These are phyloP conservation scores for Coniochaeta sp. DNA, from an alignment of 2,329 filamentous ascomycete genomes.

Conservation along the genomic window DNA sequence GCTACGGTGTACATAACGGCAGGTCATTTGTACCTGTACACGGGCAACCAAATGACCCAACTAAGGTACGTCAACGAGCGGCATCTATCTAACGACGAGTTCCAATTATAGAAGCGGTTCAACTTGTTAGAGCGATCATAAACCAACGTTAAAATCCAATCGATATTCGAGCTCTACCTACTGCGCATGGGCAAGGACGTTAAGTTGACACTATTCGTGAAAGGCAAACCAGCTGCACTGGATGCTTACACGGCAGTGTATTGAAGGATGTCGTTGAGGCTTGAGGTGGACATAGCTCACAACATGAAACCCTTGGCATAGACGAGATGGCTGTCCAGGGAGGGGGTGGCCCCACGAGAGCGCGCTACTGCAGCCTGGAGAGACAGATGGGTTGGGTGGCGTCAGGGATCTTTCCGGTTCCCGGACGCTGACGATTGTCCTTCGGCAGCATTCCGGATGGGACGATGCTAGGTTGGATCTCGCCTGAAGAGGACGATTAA, in stretches of 20 bases:
- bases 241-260: background rate
- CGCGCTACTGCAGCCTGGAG: conserved; percentile 2
- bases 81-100: background rate
- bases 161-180: background rate
- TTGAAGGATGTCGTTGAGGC: background rate
- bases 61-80: background rate
- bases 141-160: background rate
- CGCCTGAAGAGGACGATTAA: background rate
- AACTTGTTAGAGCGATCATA: background rate
- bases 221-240: background rate
- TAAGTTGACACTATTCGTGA: background rate
- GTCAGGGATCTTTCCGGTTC: background rate
- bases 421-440: background rate
- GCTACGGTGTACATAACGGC: background rate
- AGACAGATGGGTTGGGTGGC: background rate
- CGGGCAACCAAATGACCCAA: background rate
- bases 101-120: background rate
- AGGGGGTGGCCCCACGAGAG: background rate
- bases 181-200: background rate
- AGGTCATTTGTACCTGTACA: background rate
- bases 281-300: background rate
- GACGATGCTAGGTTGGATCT: background rate
- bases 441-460: background rate
- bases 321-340: background rate
- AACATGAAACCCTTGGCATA: conserved; percentile 2